phyloP scores from a whole-genome alignment of 2,329 filamentous ascomycete species.

The Aspergillus transmontanensis region DNA sequence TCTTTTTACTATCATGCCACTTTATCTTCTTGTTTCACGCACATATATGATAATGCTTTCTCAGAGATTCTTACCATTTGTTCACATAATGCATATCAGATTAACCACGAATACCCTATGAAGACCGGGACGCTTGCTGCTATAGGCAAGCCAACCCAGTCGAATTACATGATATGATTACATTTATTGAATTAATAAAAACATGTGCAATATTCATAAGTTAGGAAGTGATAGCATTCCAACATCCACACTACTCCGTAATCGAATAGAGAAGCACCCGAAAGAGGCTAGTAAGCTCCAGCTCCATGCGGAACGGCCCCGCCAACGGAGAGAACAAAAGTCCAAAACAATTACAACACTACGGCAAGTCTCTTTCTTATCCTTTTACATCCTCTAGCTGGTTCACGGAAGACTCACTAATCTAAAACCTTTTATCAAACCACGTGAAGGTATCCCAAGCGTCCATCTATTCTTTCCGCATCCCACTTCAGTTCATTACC shows the following conservation, averaged over 20 bases:
- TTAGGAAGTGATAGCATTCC: not conserved
- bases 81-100: not conserved
- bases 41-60: not conserved
- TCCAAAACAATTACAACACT: not conserved
- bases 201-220: not conserved
- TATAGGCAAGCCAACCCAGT: not conserved
- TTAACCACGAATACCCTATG: not conserved
- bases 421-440: not conserved
- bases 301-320: slow-evolving; percentile 8
- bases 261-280: not conserved
- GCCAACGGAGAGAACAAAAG: slow-evolving; percentile 7
- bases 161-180: not conserved
- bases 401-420: not conserved
- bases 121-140: not conserved
- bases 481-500: not conserved
- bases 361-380: not conserved
- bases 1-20: not conserved
- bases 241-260: not conserved
- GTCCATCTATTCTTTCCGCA: not conserved
- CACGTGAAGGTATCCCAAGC: not conserved
- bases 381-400: not conserved
- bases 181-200: not conserved
- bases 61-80: not conserved
- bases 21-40: not conserved
- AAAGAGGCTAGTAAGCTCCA: not conserved